Evolutionary conservation across 192 early-diverging fungal species (phyloP), one percentile per base, ranked within the genome.

Genomic region (Mortierella claussenii): DNA sequence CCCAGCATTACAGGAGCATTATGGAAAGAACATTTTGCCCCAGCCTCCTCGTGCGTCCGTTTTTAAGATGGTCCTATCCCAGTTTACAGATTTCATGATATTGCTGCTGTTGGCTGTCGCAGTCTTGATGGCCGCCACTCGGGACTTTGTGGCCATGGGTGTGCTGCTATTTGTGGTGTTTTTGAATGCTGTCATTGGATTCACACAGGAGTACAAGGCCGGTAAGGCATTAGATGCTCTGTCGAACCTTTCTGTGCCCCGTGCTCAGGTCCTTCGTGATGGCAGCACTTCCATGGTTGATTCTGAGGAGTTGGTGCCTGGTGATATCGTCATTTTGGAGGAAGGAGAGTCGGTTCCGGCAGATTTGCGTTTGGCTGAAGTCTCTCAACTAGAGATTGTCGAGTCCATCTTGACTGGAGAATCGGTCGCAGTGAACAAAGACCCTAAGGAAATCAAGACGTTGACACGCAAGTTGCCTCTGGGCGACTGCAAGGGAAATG

Each of bases 31-130:
- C 78, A 75, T 86, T 68, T 83, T 98, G 24, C 96, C 95, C 1
- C 79, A 87, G 15, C 92, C 94, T 20, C 92, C 93, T 23, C 85
- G 85, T 40, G 83, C 90, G 2, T 82, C 76, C 15, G 62, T 79
- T n/a, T 74, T 88, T 33, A 89, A 82, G 60, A 95, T 98, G 81
- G 65, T 97, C 11, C 90, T 89, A 86, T 79, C 81, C 24, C 97
- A 98, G 80, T 63, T 97, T 30, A 94, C 92, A 1, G 96, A 98
- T 65, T 91, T 96, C 70, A 98, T 98, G 92, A 91, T 98, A 27
- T 52, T 98, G 45, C 89, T 98, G 47, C 83, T 98, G 30, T 84
- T 94, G 36, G 83, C 86, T 17, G 94, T 92, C 1, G 86, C 92
- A 42, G 81, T 96, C 46, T 85, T 93, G 18, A 92, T 93, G 51